phyloP scores from a whole-genome alignment of 2,329 filamentous ascomycete species.

The Colletotrichum lupini region DNA sequence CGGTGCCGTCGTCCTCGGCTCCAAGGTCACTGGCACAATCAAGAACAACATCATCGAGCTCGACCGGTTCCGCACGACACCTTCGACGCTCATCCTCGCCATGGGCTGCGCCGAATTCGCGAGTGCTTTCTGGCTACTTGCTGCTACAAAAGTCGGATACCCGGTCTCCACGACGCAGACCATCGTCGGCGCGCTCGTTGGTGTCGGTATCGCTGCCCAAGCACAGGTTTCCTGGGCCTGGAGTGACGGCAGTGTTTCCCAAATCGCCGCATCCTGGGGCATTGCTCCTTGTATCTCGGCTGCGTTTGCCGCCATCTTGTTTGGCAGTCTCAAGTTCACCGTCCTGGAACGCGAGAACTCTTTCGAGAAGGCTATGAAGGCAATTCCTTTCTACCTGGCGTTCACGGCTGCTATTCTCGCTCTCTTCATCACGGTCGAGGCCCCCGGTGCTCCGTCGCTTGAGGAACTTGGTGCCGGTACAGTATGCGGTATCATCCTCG shows the following conservation, averaged over 20 bases:
- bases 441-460: conserved; percentile 38
- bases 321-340: conserved; percentile 35
- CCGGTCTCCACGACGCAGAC: conserved; percentile 34
- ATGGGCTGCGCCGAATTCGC: conserved; percentile 34
- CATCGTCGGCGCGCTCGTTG: conserved; percentile 33
- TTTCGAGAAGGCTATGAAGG: conserved; percentile 35
- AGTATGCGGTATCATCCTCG: conserved; percentile 42
- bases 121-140: conserved; percentile 32
- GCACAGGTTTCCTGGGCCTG: conserved; percentile 39
- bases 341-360: conserved; percentile 35
- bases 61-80: conserved; percentile 45
- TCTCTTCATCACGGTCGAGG: conserved; percentile 39
- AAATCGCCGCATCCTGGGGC: conserved; percentile 39
- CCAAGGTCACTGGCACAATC: conserved; percentile 55
- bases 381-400: conserved; percentile 40
- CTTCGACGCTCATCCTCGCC: conserved; percentile 26
- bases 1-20: conserved; percentile 62
- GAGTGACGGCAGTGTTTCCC: conserved; percentile 37
- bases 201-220: conserved; percentile 43
- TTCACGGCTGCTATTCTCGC: conserved; percentile 39
- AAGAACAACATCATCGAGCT: conserved; percentile 55
- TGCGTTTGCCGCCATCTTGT: conserved; percentile 35
- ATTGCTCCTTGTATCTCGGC: conserved; percentile 37
- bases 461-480: conserved; percentile 47
- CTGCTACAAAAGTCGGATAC: conserved; percentile 31